Evolutionary conservation across 148 eudicot species (phyloP).

Genomic region (Rhododendron kiyosumense): DNA sequence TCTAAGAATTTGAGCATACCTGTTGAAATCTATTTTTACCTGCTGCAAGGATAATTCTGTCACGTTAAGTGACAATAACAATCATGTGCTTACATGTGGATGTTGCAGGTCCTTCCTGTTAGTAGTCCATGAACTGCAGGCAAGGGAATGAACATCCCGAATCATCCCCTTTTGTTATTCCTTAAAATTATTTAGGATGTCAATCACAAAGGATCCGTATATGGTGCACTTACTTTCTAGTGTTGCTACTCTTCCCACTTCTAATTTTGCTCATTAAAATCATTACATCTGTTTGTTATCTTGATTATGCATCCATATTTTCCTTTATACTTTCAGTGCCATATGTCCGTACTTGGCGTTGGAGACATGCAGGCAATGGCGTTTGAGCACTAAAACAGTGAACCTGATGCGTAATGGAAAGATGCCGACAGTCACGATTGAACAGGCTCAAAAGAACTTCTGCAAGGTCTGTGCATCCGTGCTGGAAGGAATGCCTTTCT

Average conservation of each 20-base stretch:
- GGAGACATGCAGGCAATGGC: conserved; percentile 99
- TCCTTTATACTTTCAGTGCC: conserved; percentile 50
- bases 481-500: conserved; percentile 1
- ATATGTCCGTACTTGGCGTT: conserved; percentile 94
- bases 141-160: not conserved
- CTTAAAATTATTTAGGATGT: not conserved
- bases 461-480: conserved; percentile 64
- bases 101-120: not conserved
- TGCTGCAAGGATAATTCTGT: not conserved
- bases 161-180: not conserved
- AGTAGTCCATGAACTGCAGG: not conserved
- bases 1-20: not conserved
- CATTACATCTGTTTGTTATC: not conserved
- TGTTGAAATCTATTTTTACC: not conserved
- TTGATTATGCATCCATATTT: not conserved
- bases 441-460: conserved; percentile 96
- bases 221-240: not conserved
- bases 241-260: not conserved
- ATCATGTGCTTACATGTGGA: too few species aligned
- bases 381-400: conserved; percentile 93
- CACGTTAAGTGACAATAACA: not conserved
- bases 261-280: not conserved
- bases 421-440: conserved; percentile 97
- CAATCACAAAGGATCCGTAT: not conserved
- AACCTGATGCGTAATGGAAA: conserved; percentile 96